These are phyloP conservation scores for Limtongia smithiae DNA, from an alignment of 805 yeast species.

Conservation along the genomic window DNA sequence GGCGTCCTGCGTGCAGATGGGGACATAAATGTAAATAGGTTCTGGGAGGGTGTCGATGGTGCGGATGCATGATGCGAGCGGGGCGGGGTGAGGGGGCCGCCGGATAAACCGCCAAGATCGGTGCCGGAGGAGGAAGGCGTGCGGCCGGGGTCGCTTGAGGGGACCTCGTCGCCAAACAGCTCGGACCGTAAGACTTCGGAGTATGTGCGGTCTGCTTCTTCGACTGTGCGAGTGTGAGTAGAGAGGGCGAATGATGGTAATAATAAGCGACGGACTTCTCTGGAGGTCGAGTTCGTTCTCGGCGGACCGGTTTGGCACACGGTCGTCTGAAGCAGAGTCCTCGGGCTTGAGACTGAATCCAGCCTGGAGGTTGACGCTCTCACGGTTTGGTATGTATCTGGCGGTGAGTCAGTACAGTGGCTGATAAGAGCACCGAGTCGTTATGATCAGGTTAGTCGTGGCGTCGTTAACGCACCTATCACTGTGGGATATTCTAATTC, in stretches of 20 bases:
- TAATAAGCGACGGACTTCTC: slow-evolving; percentile 34
- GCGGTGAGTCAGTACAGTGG: background rate
- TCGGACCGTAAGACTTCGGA: slow-evolving; percentile 84
- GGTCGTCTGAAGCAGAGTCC: slow-evolving; percentile 35
- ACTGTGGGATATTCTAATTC: slow-evolving; percentile 14
- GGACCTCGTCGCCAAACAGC: slow-evolving; percentile 82
- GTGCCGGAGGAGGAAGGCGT: slow-evolving; percentile 30
- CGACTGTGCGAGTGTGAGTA: slow-evolving; percentile 41
- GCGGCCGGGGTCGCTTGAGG: slow-evolving; percentile 40
- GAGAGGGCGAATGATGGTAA: background rate
- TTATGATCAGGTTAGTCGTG: too few relatives aligned
- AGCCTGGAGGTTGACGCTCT: slow-evolving; percentile 82
- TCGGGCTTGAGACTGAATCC: slow-evolving; percentile 61
- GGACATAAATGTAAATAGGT: slow-evolving; percentile 70
- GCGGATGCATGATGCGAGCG: slow-evolving; percentile 29
- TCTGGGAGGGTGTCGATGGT: slow-evolving; percentile 44
- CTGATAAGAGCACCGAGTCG: background rate
- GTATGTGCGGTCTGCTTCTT: slow-evolving; percentile 83
- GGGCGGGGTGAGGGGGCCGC: slow-evolving; percentile 24
- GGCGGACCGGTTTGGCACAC: slow-evolving; percentile 18
- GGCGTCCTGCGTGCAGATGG: slow-evolving; percentile 49
- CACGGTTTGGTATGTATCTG: slow-evolving; percentile 79
- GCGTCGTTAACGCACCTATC: slow-evolving; percentile 20
- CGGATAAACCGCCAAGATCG: background rate
- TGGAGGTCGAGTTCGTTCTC: slow-evolving; percentile 60